Conservation (phyloP, 2,329 filamentous ascomycete species). For the Tolypocladium tropicale region DNA sequence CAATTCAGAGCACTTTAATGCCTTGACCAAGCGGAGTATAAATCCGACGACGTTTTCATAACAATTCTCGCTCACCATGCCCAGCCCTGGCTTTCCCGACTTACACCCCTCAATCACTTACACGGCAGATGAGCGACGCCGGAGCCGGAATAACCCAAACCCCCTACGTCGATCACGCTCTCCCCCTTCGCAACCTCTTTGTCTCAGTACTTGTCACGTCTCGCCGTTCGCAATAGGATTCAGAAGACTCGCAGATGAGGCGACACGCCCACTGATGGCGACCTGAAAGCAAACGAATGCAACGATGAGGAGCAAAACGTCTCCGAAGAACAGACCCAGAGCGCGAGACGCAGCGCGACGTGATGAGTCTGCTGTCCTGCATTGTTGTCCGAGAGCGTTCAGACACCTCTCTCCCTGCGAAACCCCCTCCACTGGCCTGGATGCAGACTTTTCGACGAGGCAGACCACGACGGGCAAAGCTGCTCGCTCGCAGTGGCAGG, state of each 20-base stretch:
- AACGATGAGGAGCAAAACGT: neutral
- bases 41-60: neutral
- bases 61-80: neutral
- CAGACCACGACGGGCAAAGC: neutral
- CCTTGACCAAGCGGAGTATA: no score
- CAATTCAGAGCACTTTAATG: no score
- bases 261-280: neutral
- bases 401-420: neutral
- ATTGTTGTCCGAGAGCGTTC: neutral
- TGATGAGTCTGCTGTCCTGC: neutral
- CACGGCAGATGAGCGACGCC: neutral
- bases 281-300: neutral
- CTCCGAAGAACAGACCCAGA: neutral
- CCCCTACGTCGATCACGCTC: neutral
- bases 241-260: neutral
- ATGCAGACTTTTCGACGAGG: neutral
- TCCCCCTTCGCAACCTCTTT: neutral
- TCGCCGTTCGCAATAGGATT: neutral
- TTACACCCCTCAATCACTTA: neutral
- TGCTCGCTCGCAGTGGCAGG: neutral
- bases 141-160: neutral
- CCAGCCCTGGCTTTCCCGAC: neutral
- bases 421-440: neutral
- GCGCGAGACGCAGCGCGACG: neutral
- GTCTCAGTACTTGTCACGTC: neutral